phyloP scores from a whole-genome alignment of 108 stramenopile genomes.

The Nitzschia sp. region DNA sequence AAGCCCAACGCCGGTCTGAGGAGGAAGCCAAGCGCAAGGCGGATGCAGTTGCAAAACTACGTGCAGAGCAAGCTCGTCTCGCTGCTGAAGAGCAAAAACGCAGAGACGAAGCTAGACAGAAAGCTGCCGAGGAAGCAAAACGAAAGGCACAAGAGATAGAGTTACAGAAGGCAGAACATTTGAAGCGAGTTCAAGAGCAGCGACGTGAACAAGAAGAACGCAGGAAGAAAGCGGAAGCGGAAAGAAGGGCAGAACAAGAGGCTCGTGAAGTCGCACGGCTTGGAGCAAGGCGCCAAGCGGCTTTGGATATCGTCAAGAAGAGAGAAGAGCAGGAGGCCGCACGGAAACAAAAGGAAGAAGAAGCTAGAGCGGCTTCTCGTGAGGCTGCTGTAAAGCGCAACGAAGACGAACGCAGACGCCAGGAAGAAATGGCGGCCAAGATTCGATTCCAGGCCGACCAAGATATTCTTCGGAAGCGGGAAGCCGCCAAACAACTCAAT shows the following conservation, averaged over 20 bases:
- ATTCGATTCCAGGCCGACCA: background rate
- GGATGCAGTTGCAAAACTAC: background rate
- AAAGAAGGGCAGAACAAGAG: background rate
- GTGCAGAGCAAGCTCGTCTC: background rate
- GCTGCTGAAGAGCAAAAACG: background rate
- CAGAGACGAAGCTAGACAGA: background rate
- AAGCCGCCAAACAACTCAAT: background rate
- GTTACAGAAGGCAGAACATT: background rate
- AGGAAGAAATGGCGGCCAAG: background rate
- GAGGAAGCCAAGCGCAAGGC: conserved; percentile 3
- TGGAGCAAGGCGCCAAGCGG: background rate
- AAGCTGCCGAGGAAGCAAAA: background rate
- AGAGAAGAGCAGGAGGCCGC: background rate
- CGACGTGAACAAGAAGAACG: background rate
- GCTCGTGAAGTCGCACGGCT: background rate
- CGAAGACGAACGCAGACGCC: background rate
- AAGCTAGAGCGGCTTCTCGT: background rate
- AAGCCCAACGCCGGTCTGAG: background rate
- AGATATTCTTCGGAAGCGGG: background rate
- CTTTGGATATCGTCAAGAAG: background rate
- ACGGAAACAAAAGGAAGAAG: background rate
- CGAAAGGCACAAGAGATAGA: conserved; percentile 3
- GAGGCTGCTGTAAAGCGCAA: background rate
- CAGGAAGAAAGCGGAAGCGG: background rate
- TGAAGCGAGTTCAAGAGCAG: background rate